Evolutionary conservation across 1,284 basidiomycete species (phyloP), one percentile per base, ranked within the genome.

Genomic region (Cryptococcus sp.): DNA sequence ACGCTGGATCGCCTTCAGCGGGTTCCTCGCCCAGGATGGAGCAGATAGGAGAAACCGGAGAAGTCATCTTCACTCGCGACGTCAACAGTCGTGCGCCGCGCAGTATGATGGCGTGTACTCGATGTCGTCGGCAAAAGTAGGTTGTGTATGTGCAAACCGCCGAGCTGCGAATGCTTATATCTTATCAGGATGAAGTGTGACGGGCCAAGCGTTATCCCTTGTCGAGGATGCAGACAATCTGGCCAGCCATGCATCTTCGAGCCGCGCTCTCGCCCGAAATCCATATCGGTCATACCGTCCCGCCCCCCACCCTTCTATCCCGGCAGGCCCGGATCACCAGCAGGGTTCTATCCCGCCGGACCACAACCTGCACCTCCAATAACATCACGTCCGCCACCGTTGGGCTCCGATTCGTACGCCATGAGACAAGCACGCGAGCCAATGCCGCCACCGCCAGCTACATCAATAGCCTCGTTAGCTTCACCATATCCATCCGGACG

Each of bases 21-120:
- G 52, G 52, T 25, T 45, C 52, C n/a, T 62, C 66, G 15, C 63
- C 61, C 30, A 61, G 41, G 41, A 51, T 57, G 56, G 62, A 64
- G 51, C 66, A 50, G 5, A 35, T 55, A 38, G 64, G 52, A 40
- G 61, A 47, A 43, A 27, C 45, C 10, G 30, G 39, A 11, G 56
- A 58, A 13, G 23, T 66, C 58, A 53, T 71, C 4, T 71, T 74
- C 40, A 66, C 69, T 5, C 62, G 75, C 46, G 69, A 73, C 56
- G 65, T 69, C 11, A 65, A 66, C 20, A 68, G 67, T 55, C 49
- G 74, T 39, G 72, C 72, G 20, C 76, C 76, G n/a, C 63, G 76
- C 35, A 75, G 72, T 50, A 77, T 77, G 74, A 76, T 76, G 74
- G 76, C 76, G 7, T 77, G 76, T 66, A 69, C 69, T 51, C 59